Base-by-base conservation (phyloP, 495 filamentous ascomycete species). In the Neurospora sp. region DNA sequence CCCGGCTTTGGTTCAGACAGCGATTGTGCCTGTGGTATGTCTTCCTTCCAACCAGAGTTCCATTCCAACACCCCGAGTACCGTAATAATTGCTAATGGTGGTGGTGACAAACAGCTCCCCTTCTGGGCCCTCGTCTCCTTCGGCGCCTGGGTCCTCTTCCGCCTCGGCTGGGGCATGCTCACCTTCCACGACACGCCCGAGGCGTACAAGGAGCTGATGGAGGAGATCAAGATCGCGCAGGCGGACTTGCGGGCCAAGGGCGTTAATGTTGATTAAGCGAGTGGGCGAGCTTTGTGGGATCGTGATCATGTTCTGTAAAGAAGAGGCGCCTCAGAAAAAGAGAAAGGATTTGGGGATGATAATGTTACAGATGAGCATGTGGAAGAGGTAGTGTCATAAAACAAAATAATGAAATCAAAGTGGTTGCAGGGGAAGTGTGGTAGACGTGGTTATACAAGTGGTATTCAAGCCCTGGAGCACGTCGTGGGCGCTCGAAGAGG, bases 131-230 rank as follows among this genome's bases (percentile, higher is more conserved):
- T 98, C 75, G 94, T 99, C 75, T 90, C 91, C 70, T 96, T 98
- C 82, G 96, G 94, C 83, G 92, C 94, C 62, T 98, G 94, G 84
- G 90, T 99, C 7, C 90, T 98, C 71, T 93, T 92, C 85, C 93
- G 93, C 75, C 89, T 99, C 38, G 96, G 96, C 70, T 89, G 90
- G 85, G 95, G 95, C 46, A 92, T 99, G 76, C 86, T 97, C 77
- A 97, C 94, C 44, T 99, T 99, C 88, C 94, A 96, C 84, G 93
- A 98, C 84, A 94, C 96, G 14, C 95, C 96, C 70, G 89, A 92
- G 75, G 96, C 96, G 73, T 92, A 98, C 82, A 87, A 90, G 76
- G 95, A 97, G 83, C 84, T 99, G 75, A 92, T 97, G 86, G 89
- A 86, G 80, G 89, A 94, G 86, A 93, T 94, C 79, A 85, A 92